Conservation (phyloP, 169 alveolate genomes). For the Plasmodium coatneyi region DNA sequence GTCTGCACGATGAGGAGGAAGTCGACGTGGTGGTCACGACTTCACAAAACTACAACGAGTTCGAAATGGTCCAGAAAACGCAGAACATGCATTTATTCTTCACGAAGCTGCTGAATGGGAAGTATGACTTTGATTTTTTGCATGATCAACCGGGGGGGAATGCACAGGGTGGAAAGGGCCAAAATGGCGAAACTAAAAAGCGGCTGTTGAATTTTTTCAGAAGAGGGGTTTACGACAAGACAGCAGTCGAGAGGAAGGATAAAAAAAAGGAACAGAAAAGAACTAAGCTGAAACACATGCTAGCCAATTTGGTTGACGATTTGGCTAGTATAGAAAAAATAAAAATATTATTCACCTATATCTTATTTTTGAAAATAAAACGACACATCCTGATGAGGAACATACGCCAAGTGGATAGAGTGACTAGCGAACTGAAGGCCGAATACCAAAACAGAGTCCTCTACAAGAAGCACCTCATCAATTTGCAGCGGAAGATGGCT, state of each 20-base stretch:
- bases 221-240: background rate
- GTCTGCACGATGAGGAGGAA: background rate
- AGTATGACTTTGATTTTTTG: slow-evolving; percentile 50
- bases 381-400: slow-evolving; percentile 20
- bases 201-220: background rate
- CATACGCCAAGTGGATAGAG: background rate
- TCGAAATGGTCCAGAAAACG: background rate
- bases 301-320: slow-evolving; percentile 13
- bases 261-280: slow-evolving; percentile 14
- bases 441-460: slow-evolving; percentile 48
- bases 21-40: background rate
- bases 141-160: background rate
- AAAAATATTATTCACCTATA: slow-evolving; percentile 26
- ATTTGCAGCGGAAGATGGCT: background rate
- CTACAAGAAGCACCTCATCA: slow-evolving; percentile 32
- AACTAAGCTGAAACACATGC: slow-evolving; percentile 21
- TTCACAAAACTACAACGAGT: background rate
- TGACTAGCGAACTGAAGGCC: slow-evolving; percentile 1
- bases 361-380: slow-evolving; percentile 45
- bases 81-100: slow-evolving; percentile 42
- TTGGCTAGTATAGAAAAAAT: slow-evolving; percentile 26
- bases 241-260: background rate
- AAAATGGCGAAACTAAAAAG: background rate
- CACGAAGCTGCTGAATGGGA: slow-evolving; percentile 22
- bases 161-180: background rate